Conservation (phyloP, 2,329 filamentous ascomycete species). For the Helminthosporium solani region DNA sequence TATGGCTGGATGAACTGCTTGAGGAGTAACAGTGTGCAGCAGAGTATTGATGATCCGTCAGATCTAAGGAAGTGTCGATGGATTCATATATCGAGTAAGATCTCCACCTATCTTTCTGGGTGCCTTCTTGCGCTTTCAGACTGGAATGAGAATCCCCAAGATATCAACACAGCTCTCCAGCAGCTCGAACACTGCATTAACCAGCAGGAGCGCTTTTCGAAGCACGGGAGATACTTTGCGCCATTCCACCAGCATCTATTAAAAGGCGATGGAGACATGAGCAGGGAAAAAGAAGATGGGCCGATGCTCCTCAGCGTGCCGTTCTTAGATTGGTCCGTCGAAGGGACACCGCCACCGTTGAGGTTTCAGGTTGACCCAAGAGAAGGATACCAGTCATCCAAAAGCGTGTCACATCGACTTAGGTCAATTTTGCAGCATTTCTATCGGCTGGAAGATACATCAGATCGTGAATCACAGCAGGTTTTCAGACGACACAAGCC, state of each 20-base stretch:
- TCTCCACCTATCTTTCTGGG: constrained; percentile 41
- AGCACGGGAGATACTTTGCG: constrained; percentile 47
- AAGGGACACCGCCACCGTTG: constrained; percentile 41
- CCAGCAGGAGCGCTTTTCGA: constrained; percentile 46
- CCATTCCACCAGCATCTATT: constrained; percentile 43
- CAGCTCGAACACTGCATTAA: constrained; percentile 42
- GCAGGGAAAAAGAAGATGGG: constrained; percentile 8
- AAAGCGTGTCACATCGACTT: constrained; percentile 42
- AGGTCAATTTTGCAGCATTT: constrained; percentile 47
- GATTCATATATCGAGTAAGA: constrained; percentile 48
- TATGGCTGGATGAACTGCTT: constrained; percentile 48
- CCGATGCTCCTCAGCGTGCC: constrained; percentile 46
- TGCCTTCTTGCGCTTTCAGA: constrained; percentile 35
- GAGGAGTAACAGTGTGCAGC: constrained; percentile 36
- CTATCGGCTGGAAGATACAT: constrained; percentile 47
- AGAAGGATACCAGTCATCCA: constrained; percentile 44
- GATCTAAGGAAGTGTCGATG: constrained; percentile 40
- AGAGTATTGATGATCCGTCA: constrained; percentile 25
- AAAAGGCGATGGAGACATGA: constrained; percentile 10
- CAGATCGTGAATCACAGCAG: constrained; percentile 43
- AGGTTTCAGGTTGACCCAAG: constrained; percentile 46
- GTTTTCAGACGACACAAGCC: constrained; percentile 47
- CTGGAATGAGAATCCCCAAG: constrained; percentile 23
- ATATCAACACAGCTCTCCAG: constrained; percentile 22
- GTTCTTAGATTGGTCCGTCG: constrained; percentile 46